Evolutionary conservation across 192 early-diverging fungal genomes (phyloP), one percentile per base, ranked within the genome.

Genomic region (Coemansia sp.): DNA sequence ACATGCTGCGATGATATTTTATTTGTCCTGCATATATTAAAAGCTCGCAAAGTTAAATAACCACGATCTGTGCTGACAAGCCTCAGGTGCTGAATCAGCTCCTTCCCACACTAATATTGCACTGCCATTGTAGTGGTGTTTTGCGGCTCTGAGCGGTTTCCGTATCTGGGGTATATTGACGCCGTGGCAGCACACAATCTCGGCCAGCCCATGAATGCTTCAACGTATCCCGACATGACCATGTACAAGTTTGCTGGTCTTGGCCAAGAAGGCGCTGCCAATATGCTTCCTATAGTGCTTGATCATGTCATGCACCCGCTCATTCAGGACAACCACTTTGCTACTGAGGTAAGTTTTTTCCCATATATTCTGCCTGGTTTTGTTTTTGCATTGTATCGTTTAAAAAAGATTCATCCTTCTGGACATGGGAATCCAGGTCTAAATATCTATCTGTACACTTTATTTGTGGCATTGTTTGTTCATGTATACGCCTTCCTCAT

Each of bases 251-350:
- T 91, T 53, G 63, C 66, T 11, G 84, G 81, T 10, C 81, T 84
- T 45, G 87, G 89, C 30, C 69, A 79, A 8, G 86, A 88, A 55
- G 91, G 87, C 13, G 83, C 88, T 58, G 61, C 85, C 5, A 85
- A 90, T 43, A 72, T 91, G 20, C 68, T 94, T 15, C 89, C 91
- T 16, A 83, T 88, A 0, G 88, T 86, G 35, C 69, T 93, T 38
- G 92, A 93, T 60, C 92, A 94, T 60, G 75, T 94, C 38, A 72
- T 93, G 49, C 69, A 87, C 53, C 91, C 91, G 35, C 83, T 84
- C 12, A 76, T 94, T 42, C 59, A 80, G 36, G 84, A 87, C 55
- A 78, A 78, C 42, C 86, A 91, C 50, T 92, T 91, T 65, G 80
- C 85, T 47, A 91, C 88, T 30, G 87, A 91, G 62, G 91, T 94